Percentiles rank a stretch among this genome's conserved stretches.
phyloP scores from a whole-genome alignment of 768 basidiomycete genomes.

The Cubamyces lactineus region DNA sequence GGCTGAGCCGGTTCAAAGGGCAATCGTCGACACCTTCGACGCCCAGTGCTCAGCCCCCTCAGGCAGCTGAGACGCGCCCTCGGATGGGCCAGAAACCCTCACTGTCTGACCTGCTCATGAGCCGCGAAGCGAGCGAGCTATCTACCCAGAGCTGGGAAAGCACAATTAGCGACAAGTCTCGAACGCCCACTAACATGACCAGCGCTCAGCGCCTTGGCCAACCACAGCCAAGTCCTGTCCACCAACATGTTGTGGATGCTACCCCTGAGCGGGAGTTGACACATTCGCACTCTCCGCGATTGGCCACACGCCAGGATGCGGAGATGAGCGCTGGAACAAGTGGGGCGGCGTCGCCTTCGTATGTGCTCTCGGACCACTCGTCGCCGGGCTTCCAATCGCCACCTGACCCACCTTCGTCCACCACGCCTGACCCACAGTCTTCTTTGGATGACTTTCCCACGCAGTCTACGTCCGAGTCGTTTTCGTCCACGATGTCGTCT shows the following conservation, averaged over 20 bases:
- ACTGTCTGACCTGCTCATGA: constrained; percentile 63
- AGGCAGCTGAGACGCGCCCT: constrained; percentile 35
- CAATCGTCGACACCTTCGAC: constrained; percentile 44
- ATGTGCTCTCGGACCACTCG: constrained; percentile 24
- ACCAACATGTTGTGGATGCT: not conserved
- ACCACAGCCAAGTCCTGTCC: constrained; percentile 6
- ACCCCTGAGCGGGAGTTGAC: constrained; percentile 6
- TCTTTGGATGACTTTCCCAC: constrained; percentile 73
- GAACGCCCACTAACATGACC: constrained; percentile 49
- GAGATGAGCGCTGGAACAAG: constrained; percentile 20
- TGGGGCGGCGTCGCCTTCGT: constrained; percentile 26
- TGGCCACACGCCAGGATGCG: constrained; percentile 9
- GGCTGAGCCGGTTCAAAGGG: constrained; percentile 63
- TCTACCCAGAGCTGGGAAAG: constrained; percentile 68
- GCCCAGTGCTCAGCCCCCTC: constrained; percentile 27
- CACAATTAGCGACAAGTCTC: constrained; percentile 47
- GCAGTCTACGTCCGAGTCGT: constrained; percentile 71
- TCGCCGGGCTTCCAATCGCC: constrained; percentile 35
- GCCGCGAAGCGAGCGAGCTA: constrained; percentile 59
- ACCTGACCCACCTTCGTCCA: constrained; percentile 60
- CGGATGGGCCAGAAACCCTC: constrained; percentile 59
- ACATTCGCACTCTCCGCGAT: constrained; percentile 14
- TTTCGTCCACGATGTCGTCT: constrained; percentile 61
- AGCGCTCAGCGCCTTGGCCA: constrained; percentile 25
- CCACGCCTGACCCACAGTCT: constrained; percentile 80